phyloP scores from a whole-genome alignment of 352 stramenopile species.

The Sclerospora graminicola region DNA sequence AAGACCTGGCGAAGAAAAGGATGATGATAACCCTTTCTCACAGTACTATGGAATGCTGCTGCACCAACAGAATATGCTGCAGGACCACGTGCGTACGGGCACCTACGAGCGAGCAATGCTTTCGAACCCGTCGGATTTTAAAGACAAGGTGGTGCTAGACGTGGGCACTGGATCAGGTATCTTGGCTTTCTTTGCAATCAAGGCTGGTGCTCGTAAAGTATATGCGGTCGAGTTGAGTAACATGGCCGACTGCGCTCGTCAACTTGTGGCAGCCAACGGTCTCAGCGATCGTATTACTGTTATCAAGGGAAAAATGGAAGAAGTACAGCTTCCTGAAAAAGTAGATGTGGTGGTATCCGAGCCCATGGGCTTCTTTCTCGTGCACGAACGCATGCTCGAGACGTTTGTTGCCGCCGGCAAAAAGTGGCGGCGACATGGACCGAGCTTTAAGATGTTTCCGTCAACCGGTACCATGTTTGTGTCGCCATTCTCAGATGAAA shows the following conservation, averaged over 20 bases:
- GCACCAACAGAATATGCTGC: constrained; percentile 99
- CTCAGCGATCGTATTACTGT: constrained; percentile 94
- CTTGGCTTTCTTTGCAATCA: constrained; percentile 95
- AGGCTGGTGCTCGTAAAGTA: constrained; percentile 93
- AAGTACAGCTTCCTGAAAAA: constrained; percentile 90
- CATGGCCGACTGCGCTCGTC: constrained; percentile 94
- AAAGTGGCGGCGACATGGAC: constrained; percentile 86
- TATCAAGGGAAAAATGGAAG: constrained; percentile 96
- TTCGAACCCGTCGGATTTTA: constrained; percentile 92
- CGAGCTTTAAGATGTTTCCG: constrained; percentile 92
- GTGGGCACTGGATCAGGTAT: constrained; percentile 99
- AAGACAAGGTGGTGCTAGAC: constrained; percentile 97
- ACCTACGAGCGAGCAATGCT: constrained; percentile 98
- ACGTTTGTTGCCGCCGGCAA: constrained; percentile 92
- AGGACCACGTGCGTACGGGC: constrained; percentile 97
- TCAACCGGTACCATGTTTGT: constrained; percentile 96
- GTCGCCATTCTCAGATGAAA: constrained; percentile 92
- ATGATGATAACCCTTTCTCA: constrained; percentile 88
- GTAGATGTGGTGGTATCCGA: constrained; percentile 99
- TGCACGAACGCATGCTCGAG: constrained; percentile 99
- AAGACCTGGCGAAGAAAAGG: constrained; percentile 2
- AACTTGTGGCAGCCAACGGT: constrained; percentile 92
- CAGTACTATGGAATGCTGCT: constrained; percentile 92
- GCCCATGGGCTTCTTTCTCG: constrained; percentile 99
- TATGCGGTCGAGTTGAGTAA: constrained; percentile 94